Percentiles rank a stretch among this genome's conserved stretches.
Evolutionary conservation across 2,329 filamentous ascomycete genomes (phyloP).

Genomic region (Calonectria pteridis): DNA sequence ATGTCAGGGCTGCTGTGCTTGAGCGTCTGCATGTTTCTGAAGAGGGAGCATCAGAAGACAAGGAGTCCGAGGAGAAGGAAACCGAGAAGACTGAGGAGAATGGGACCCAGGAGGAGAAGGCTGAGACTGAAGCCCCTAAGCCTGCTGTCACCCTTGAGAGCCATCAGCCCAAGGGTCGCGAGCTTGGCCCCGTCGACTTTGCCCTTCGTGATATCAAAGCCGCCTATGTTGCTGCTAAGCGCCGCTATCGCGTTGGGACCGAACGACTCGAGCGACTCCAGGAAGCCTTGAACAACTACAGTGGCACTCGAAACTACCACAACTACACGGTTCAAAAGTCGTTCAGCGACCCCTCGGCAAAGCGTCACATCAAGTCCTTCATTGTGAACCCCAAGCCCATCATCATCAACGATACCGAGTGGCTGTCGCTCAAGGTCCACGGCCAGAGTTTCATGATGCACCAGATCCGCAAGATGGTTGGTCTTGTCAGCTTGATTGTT

Average conservation of each 20-base stretch:
- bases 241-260: constrained; percentile 83
- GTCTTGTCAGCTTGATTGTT: constrained; percentile 87
- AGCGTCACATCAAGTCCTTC: constrained; percentile 94
- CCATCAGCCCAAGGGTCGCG: constrained; percentile 56
- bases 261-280: constrained; percentile 81
- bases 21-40: constrained; percentile 66
- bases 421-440: constrained; percentile 95
- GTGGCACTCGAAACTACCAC: constrained; percentile 92
- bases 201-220: constrained; percentile 82
- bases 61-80: constrained; percentile 41
- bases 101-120: constrained; percentile 37
- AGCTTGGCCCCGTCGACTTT: constrained; percentile 67
- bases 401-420: constrained; percentile 91
- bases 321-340: constrained; percentile 97
- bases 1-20: constrained; percentile 72
- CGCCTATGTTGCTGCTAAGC: constrained; percentile 85
- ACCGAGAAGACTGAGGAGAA: constrained; percentile 31
- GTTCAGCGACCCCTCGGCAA: constrained; percentile 83
- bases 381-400: constrained; percentile 80
- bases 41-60: constrained; percentile 43
- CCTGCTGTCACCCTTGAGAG: constrained; percentile 43
- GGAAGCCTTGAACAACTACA: constrained; percentile 78
- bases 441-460: constrained; percentile 99
- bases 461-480: constrained; percentile 99
- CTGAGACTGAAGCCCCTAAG: constrained; percentile 40